Percentiles rank a stretch among this genome's conserved stretches.
phyloP scores from a whole-genome alignment of 2,329 filamentous ascomycete genomes.

The Calonectria leucothoes region DNA sequence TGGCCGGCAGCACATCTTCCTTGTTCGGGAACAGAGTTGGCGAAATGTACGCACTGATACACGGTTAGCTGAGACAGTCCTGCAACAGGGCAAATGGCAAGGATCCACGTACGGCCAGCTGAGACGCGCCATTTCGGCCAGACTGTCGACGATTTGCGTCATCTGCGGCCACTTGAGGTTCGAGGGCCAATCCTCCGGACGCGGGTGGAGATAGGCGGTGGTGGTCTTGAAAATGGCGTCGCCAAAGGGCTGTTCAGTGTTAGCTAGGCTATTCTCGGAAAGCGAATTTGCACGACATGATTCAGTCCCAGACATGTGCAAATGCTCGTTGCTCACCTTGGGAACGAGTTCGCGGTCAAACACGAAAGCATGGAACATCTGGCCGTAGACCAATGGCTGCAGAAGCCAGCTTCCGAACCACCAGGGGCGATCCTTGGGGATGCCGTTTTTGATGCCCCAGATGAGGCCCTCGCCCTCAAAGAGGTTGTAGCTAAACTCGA shows the following conservation, averaged over 20 bases:
- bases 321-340: constrained; percentile 54
- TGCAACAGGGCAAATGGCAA: neutral
- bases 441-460: constrained; percentile 67
- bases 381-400: constrained; percentile 80
- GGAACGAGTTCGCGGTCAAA: constrained; percentile 83
- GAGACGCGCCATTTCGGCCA: constrained; percentile 83
- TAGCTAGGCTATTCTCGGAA: neutral
- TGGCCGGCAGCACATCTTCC: constrained; percentile 71
- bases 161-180: constrained; percentile 79
- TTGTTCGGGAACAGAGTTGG: constrained; percentile 87
- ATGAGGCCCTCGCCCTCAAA: constrained; percentile 79
- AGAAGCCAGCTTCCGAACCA: constrained; percentile 89
- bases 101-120: constrained; percentile 79
- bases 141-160: constrained; percentile 81
- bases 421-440: constrained; percentile 74
- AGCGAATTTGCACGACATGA: neutral
- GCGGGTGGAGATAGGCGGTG: constrained; percentile 79
- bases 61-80: constrained; percentile 10
- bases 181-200: constrained; percentile 76
- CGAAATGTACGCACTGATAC: constrained; percentile 76
- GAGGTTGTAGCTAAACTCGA: constrained; percentile 89
- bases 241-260: constrained; percentile 47
- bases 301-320: neutral
- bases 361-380: constrained; percentile 80
- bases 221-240: constrained; percentile 76